Base-by-base conservation (phyloP, 768 basidiomycete species). In the Lactifluus piperatus region DNA sequence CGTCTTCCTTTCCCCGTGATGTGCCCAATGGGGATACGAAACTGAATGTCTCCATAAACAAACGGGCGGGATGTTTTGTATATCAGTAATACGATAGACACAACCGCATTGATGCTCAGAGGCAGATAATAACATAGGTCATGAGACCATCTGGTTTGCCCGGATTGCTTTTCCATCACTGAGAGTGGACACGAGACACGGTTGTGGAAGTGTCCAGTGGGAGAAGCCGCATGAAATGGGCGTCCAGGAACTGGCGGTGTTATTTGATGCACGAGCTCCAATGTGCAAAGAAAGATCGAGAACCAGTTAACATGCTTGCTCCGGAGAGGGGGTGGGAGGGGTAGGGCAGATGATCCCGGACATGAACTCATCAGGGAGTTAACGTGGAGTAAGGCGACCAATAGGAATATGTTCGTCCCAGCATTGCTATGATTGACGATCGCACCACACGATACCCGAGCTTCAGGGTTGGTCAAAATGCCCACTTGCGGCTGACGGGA, bases 301-400 rank as follows among this genome's bases (percentile, higher is more conserved):
- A 46, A 55, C 18, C 8, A 16, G 36, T 8, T 8, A 27, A 49
- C 27, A 30, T 5, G 16, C 41, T 22, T 51, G 27, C 18, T 45
- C 45, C 54, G 34, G 49, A 30, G 41, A 46, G 20, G 26, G 39
- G 39, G 8, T 10, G 45, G 37, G n/a, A 16, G n/a, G 29, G 14
- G 9, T 10, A 41, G 39, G 11, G 20, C 13, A 55, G 41, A 51
- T 49, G 54, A 51, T 10, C 36, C 27, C 54, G 60, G 60, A 56
- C 54, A 61, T 61, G 60, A 61, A 51, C 36, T 56, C 50, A 56
- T 61, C 24, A 41, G 27, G 60, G 60, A 20, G 54, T 37, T 51
- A 51, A 44, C 36, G 24, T 46, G 49, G 47, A 54, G 27, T 27
- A 41, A 60, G 39, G 48, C 20, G 24, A 44, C 37, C 22, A 43